Evolutionary conservation across 345 rosid genomes (phyloP).

Genomic region (Balakata baccata): DNA sequence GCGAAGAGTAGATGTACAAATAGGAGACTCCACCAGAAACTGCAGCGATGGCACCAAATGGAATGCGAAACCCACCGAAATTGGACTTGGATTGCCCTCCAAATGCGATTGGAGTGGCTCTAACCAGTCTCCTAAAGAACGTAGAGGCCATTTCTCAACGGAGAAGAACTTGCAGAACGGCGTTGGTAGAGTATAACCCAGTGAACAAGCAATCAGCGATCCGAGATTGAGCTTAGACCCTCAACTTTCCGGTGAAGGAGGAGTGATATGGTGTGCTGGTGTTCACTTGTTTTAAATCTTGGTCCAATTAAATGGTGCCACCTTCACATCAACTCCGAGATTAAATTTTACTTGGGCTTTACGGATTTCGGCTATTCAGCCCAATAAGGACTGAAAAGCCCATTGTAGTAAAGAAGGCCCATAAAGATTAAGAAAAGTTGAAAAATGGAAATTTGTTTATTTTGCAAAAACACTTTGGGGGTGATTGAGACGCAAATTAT

Average conservation of each 20-base stretch:
- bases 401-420: no score
- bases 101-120: slow-evolving; percentile 39
- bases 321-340: not conserved
- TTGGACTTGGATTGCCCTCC: slow-evolving; percentile 42
- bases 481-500: no score
- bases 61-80: slow-evolving; percentile 44
- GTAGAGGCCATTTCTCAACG: slow-evolving; percentile 47
- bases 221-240: not conserved
- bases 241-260: not conserved
- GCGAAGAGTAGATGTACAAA: slow-evolving; percentile 51
- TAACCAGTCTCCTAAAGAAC: slow-evolving; percentile 59
- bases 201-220: not conserved
- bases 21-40: slow-evolving; percentile 78
- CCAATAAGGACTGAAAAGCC: no score
- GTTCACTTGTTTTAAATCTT: not conserved
- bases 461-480: no score
- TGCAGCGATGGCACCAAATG: slow-evolving; percentile 69
- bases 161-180: not conserved
- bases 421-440: no score
- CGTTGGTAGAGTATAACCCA: not conserved
- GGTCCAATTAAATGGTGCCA: not conserved
- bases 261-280: not conserved
- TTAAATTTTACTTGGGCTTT: not conserved
- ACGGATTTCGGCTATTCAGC: no score
- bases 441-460: no score